phyloP scores from a whole-genome alignment of 148 eudicot species.

The Arbutus unedo region DNA sequence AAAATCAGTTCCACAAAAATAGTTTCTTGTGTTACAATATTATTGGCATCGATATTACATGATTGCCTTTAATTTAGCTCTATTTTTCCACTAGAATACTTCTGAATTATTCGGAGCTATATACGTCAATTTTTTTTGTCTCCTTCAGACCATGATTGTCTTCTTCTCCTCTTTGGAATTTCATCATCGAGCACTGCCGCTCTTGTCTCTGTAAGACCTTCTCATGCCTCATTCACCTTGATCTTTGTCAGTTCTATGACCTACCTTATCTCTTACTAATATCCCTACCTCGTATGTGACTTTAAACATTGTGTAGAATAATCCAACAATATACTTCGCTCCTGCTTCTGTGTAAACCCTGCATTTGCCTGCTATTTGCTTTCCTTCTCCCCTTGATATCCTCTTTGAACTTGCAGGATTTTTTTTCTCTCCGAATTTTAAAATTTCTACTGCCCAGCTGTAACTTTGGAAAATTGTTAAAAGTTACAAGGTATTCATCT shows the following conservation, averaged over 20 bases:
- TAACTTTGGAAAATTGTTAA: not conserved
- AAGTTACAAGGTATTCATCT: not conserved
- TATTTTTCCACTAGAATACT: not conserved
- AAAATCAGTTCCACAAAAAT: not conserved
- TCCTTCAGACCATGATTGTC: not conserved
- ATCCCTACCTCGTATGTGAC: not conserved
- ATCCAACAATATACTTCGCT: not conserved
- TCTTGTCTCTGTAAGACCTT: not conserved
- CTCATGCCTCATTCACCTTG: constrained; percentile 2
- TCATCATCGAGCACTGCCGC: not conserved
- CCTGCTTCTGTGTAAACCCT: not conserved
- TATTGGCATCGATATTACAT: not conserved
- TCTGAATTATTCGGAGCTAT: not conserved
- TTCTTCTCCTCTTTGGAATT: not conserved
- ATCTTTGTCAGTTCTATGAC: not conserved
- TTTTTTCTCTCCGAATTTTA: not conserved
- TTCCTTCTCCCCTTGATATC: not conserved
- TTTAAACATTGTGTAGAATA: not conserved
- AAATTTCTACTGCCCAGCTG: not conserved
- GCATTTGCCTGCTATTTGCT: not conserved
- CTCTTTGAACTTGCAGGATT: not conserved
- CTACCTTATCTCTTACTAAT: not conserved
- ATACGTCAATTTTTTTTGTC: not conserved
- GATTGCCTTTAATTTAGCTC: not conserved
- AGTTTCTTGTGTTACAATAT: not conserved